phyloP scores from a whole-genome alignment of 441 rosid species.

The Adansonia gregorii region DNA sequence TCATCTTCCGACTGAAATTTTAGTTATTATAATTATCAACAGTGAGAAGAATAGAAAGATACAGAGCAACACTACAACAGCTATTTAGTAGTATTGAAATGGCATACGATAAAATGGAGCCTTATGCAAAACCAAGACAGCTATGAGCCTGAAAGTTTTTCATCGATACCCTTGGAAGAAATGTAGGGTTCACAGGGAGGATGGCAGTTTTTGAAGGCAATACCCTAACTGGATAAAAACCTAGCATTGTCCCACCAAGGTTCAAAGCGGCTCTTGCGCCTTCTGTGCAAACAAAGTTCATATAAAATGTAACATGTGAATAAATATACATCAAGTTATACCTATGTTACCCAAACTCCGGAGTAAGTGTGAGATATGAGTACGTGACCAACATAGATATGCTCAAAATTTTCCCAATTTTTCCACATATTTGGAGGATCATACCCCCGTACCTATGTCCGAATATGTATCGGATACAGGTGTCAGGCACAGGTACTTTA shows the following conservation, averaged over 20 bases:
- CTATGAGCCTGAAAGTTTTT: background rate
- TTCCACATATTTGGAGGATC: too few species aligned
- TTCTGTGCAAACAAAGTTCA: constrained; percentile 41
- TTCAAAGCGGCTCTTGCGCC: constrained; percentile 61
- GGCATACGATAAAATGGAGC: constrained; percentile 10
- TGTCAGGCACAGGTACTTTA: too few species aligned
- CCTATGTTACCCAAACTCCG: too few species aligned
- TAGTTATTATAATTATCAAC: constrained; percentile 9
- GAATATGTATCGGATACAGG: too few species aligned
- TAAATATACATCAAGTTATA: background rate
- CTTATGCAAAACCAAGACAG: constrained; percentile 10
- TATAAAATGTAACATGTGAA: background rate
- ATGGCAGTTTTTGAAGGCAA: constrained; percentile 79
- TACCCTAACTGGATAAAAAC: constrained; percentile 69
- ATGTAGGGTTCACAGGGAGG: constrained; percentile 74
- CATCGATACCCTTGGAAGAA: constrained; percentile 63
- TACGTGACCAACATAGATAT: too few species aligned
- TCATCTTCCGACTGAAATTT: constrained; percentile 69
- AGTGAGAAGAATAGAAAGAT: background rate
- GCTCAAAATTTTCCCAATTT: too few species aligned
- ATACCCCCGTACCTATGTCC: too few species aligned
- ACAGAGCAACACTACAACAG: background rate
- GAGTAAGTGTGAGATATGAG: too few species aligned
- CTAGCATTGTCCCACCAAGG: constrained; percentile 71
- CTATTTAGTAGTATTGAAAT: background rate